Evolutionary conservation across 768 basidiomycete species (phyloP).

Genomic region (Xanthoconium purpureum): DNA sequence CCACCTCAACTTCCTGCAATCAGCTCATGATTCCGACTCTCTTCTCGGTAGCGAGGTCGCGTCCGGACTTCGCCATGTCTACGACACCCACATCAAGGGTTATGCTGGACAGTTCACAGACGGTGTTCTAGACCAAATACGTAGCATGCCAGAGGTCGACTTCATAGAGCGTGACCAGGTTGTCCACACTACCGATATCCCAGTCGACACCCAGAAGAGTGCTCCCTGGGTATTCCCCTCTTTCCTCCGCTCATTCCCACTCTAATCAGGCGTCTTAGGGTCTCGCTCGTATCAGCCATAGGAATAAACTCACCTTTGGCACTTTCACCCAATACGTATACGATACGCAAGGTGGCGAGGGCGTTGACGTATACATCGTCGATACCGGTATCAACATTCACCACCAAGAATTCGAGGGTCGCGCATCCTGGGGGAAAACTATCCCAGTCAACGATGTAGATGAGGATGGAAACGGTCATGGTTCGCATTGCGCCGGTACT

Average conservation of each 20-base stretch:
- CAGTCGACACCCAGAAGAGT: constrained; percentile 46
- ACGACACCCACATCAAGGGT: constrained; percentile 67
- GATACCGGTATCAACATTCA: constrained; percentile 87
- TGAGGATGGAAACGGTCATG: constrained; percentile 93
- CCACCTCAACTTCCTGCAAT: constrained; percentile 76
- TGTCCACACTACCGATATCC: constrained; percentile 57
- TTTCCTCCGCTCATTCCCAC: not conserved
- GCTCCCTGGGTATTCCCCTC: constrained; percentile 76
- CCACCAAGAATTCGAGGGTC: constrained; percentile 86
- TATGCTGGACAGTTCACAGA: constrained; percentile 81
- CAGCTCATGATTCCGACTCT: constrained; percentile 53
- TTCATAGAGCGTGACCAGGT: constrained; percentile 94
- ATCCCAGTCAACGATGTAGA: constrained; percentile 82
- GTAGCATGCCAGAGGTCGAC: constrained; percentile 83
- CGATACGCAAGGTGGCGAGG: constrained; percentile 71
- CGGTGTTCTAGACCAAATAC: constrained; percentile 67
- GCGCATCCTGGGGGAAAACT: constrained; percentile 92
- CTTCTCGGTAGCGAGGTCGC: constrained; percentile 43
- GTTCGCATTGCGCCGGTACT: constrained; percentile 92
- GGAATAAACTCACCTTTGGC: constrained; percentile 64
- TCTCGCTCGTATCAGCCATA: constrained; percentile 92
- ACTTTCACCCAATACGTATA: constrained; percentile 86
- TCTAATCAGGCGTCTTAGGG: constrained; percentile 53
- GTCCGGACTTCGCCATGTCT: constrained; percentile 70
- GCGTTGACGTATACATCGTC: constrained; percentile 88